Evolutionary conservation across 345 rosid genomes (phyloP).

Genomic region (Salix viminalis): DNA sequence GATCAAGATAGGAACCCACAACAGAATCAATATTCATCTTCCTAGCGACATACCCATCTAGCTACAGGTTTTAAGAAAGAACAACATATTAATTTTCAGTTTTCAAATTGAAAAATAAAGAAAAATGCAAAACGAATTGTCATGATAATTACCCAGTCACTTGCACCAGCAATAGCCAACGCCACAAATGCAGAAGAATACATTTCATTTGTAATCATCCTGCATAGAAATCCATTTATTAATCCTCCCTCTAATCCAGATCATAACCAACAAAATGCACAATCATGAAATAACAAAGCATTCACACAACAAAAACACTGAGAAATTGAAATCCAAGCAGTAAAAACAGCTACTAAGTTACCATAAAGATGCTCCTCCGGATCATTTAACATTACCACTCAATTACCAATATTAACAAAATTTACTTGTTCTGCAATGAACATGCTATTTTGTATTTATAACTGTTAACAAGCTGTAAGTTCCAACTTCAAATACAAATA

Average conservation of each 20-base stretch:
- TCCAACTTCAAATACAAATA: too few relatives aligned
- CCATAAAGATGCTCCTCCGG: too few relatives aligned
- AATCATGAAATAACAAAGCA: too few relatives aligned
- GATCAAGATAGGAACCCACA: conserved; percentile 96
- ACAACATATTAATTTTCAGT: not conserved
- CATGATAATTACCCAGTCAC: conserved; percentile 67
- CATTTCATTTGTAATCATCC: conserved; percentile 87
- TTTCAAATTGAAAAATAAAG: not conserved
- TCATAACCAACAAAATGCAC: not conserved
- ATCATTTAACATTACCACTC: too few relatives aligned
- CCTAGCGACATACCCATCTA: conserved; percentile 92
- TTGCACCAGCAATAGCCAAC: conserved; percentile 75
- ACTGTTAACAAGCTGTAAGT: too few relatives aligned
- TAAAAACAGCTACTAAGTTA: too few relatives aligned
- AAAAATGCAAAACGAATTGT: not conserved
- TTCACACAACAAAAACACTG: too few relatives aligned
- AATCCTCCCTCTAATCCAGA: not conserved
- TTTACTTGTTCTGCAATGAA: too few relatives aligned
- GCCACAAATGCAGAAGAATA: conserved; percentile 65
- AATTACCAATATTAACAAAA: too few relatives aligned
- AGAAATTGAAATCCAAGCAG: too few relatives aligned
- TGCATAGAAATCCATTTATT: conserved; percentile 15
- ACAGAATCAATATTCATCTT: conserved; percentile 86
- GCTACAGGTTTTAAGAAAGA: conserved; percentile 33
- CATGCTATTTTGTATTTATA: too few relatives aligned